Percentiles rank a stretch among this genome's conserved stretches.
These are phyloP conservation scores for Vitis hybrid DNA, from an alignment of 177 flowering plant genomes.

Conservation along the genomic window DNA sequence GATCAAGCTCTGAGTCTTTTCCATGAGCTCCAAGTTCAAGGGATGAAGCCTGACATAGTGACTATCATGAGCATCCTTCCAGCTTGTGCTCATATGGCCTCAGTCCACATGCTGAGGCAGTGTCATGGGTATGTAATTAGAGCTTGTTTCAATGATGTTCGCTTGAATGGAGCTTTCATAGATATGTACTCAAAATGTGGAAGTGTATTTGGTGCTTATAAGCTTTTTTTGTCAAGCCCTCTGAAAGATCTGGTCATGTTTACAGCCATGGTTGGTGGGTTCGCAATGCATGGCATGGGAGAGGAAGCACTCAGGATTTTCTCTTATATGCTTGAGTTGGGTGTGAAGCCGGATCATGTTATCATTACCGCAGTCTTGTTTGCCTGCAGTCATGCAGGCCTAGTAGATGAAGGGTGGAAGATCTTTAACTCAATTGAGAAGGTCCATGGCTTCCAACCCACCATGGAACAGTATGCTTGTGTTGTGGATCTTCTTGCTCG, in stretches of 20 bases:
- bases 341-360: conserved; percentile 69
- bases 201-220: conserved; percentile 42
- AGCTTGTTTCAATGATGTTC: conserved; percentile 46
- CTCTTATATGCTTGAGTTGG: conserved; percentile 49
- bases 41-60: conserved; percentile 62
- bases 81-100: conserved; percentile 57
- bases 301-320: conserved; percentile 59
- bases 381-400: conserved; percentile 84
- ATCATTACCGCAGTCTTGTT: conserved; percentile 60
- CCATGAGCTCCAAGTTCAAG: conserved; percentile 49
- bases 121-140: conserved; percentile 65
- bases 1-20: conserved; percentile 50
- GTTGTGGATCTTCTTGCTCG: conserved; percentile 82
- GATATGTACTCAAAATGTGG: conserved; percentile 83
- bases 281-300: conserved; percentile 85
- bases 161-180: conserved; percentile 54
- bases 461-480: conserved; percentile 82
- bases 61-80: conserved; percentile 76
- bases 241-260: conserved; percentile 69
- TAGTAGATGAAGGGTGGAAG: conserved; percentile 59
- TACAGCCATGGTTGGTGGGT: conserved; percentile 80
- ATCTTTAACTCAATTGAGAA: conserved; percentile 56
- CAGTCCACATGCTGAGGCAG: conserved; percentile 52
- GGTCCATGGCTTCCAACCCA: conserved; percentile 59
- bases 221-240: conserved; percentile 44